Conservation (phyloP, 768 basidiomycete species). For the Mrakia hoshinonis region DNA sequence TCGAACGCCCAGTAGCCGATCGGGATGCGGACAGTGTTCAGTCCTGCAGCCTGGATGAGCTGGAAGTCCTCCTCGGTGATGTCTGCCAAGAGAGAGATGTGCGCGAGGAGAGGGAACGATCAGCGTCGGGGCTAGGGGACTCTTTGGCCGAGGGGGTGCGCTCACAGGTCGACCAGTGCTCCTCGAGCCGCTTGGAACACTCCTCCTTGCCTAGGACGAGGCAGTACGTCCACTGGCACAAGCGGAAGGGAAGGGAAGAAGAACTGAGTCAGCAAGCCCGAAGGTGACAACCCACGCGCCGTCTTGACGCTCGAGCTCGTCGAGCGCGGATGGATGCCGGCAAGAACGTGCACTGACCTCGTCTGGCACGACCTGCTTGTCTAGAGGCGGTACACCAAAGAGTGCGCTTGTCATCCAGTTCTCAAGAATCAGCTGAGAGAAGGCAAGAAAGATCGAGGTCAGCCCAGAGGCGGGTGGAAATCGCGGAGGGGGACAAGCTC, state of each 20-base stretch:
- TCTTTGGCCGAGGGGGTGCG: background rate
- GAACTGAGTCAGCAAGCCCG: background rate
- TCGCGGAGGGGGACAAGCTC: background rate
- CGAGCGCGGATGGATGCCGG: background rate
- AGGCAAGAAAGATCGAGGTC: background rate
- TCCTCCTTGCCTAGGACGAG: constrained; percentile 20
- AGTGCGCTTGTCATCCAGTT: constrained; percentile 7
- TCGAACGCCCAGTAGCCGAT: constrained; percentile 26
- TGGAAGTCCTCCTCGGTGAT: constrained; percentile 24
- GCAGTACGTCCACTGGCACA: constrained; percentile 26
- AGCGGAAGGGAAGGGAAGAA: background rate
- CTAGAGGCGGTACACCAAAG: background rate
- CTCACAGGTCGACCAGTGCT: constrained; percentile 18
- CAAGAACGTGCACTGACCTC: constrained; percentile 5
- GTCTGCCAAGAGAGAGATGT: background rate
- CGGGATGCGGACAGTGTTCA: constrained; percentile 26
- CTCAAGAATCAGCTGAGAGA: constrained; percentile 16
- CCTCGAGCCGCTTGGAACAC: constrained; percentile 6
- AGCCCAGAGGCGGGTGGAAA: background rate
- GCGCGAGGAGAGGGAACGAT: background rate
- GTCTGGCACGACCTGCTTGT: background rate
- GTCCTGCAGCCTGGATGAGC: constrained; percentile 3
- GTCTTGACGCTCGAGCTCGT: too few relatives aligned
- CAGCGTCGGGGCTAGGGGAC: background rate
- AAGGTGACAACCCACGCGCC: background rate